Conservation (phyloP, 768 basidiomycete species). For the Leucogyrophana mollusca region DNA sequence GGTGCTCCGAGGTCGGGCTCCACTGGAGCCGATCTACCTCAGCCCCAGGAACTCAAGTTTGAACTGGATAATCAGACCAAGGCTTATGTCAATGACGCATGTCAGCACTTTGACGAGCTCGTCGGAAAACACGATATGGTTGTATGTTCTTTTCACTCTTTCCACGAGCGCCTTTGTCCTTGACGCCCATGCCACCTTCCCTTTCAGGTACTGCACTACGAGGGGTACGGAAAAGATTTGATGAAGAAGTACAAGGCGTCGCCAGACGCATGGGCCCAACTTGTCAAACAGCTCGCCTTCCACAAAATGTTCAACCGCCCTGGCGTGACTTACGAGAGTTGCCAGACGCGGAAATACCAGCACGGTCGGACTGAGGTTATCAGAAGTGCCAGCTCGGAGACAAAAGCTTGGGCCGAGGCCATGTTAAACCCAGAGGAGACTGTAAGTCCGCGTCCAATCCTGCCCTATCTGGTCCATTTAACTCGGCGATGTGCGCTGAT, state of each 20-base stretch:
- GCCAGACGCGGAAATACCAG: conserved; percentile 91
- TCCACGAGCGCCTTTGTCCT: not conserved
- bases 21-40: conserved; percentile 41
- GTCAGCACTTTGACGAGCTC: conserved; percentile 69
- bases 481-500: not conserved
- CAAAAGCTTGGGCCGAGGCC: conserved; percentile 82
- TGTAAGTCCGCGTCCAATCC: conserved; percentile 34
- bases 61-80: conserved; percentile 55
- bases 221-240: conserved; percentile 83
- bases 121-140: conserved; percentile 79
- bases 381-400: conserved; percentile 78
- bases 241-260: conserved; percentile 83
- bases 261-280: conserved; percentile 94
- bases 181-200: not conserved
- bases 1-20: conserved; percentile 46
- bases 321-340: conserved; percentile 88
- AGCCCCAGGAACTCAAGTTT: conserved; percentile 71
- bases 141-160: conserved; percentile 35
- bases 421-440: conserved; percentile 64
- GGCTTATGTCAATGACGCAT: conserved; percentile 55
- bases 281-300: conserved; percentile 95
- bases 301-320: conserved; percentile 77
- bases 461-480: conserved; percentile 1
- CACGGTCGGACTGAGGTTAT: conserved; percentile 95
- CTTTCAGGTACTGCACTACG: conserved; percentile 73